phyloP scores from a whole-genome alignment of 2,329 filamentous ascomycete genomes.

The Colletotrichum higginsianum region DNA sequence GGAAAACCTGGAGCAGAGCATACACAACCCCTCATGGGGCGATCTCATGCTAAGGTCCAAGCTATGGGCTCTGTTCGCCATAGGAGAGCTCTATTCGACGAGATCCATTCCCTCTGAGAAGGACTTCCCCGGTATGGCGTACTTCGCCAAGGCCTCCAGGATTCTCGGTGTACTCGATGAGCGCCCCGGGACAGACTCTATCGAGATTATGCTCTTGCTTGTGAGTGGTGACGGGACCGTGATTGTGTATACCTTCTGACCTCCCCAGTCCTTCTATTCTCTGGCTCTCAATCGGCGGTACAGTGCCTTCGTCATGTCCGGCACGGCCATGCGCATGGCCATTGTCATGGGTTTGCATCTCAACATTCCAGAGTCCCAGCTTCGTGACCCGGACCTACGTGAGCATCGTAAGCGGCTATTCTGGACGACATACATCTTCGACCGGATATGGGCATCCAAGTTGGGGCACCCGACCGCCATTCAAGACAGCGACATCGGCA shows the following conservation, averaged over 20 bases:
- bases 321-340: slow-evolving; percentile 59
- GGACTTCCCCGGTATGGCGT: slow-evolving; percentile 59
- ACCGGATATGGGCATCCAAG: slow-evolving; percentile 64
- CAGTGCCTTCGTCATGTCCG: slow-evolving; percentile 59
- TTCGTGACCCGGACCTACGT: slow-evolving; percentile 53
- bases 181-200: slow-evolving; percentile 57
- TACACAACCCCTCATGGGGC: slow-evolving; percentile 52
- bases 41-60: slow-evolving; percentile 56
- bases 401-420: slow-evolving; percentile 59
- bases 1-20: slow-evolving; percentile 54
- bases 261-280: slow-evolving; percentile 58
- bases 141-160: slow-evolving; percentile 58
- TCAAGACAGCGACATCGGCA: slow-evolving; percentile 62
- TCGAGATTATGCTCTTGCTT: slow-evolving; percentile 61
- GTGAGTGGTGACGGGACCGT: slow-evolving; percentile 48
- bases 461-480: slow-evolving; percentile 64
- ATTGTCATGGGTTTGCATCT: slow-evolving; percentile 49
- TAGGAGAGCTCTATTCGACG: slow-evolving; percentile 63
- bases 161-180: slow-evolving; percentile 58
- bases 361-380: slow-evolving; percentile 50
- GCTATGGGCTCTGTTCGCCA: slow-evolving; percentile 60
- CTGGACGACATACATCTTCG: slow-evolving; percentile 61
- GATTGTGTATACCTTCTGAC: slow-evolving; percentile 7
- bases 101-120: slow-evolving; percentile 51
- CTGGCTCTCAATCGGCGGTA: slow-evolving; percentile 61